phyloP scores from a whole-genome alignment of 1,139 yeast genomes.

The Lodderomyces pseudojiufengensis region DNA sequence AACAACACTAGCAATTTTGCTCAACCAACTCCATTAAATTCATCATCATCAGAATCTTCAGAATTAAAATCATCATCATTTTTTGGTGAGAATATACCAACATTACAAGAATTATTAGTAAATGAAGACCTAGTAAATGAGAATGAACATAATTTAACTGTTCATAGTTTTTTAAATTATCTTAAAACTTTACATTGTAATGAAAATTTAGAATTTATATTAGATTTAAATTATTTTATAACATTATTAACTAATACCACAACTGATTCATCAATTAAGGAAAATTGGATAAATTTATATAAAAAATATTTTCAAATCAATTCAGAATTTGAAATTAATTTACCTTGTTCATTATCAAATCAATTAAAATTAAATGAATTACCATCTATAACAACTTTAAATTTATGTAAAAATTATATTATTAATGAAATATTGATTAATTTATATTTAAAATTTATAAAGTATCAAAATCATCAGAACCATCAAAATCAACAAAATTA shows the following conservation, averaged over 20 bases:
- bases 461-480: constrained; percentile 1
- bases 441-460: constrained; percentile 13
- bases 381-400: constrained; percentile 8
- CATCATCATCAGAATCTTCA: too few relatives aligned
- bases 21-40: too few relatives aligned
- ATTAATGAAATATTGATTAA: constrained; percentile 13
- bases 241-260: neutral
- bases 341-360: constrained; percentile 12
- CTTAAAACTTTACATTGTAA: too few relatives aligned
- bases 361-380: constrained; percentile 6
- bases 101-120: too few relatives aligned
- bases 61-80: too few relatives aligned
- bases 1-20: too few relatives aligned
- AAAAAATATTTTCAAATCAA: constrained; percentile 10
- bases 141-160: too few relatives aligned
- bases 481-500: neutral
- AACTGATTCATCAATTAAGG: neutral
- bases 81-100: too few relatives aligned
- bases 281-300: constrained; percentile 13
- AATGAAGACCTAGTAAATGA: too few relatives aligned
- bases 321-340: constrained; percentile 14
- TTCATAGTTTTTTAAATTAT: too few relatives aligned
- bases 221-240: constrained; percentile 10
- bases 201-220: constrained; percentile 15
- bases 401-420: constrained; percentile 11